Base-by-base conservation (phyloP, 768 basidiomycete genomes). In the Peribolospora baueri region DNA sequence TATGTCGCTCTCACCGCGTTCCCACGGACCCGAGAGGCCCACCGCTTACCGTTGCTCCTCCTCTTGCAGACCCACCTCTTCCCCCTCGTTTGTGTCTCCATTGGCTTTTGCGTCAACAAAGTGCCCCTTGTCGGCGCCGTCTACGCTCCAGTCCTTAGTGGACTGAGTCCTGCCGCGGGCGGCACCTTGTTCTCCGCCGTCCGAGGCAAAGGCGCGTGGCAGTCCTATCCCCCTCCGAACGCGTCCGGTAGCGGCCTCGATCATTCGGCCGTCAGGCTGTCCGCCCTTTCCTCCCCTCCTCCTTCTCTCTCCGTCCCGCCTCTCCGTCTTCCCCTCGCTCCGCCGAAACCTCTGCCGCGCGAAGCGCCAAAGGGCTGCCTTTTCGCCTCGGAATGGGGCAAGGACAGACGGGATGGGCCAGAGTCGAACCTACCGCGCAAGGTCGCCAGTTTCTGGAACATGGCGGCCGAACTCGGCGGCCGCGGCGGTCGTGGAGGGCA, bases 341-440 rank as follows among this genome's bases (percentile, higher is more conserved):
- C 55, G 10, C 53, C 58, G 0, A 43, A 48, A 5, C 57, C 60
- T 2, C 53, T 63, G 13, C 60, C 60, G 2, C 14, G 42, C 14
- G 57, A 58, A 25, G 62, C 62, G 3, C 62, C 62, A 0, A 58
- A 61, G 42, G 60, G 60, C 5, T 60, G 62, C 46, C 54, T 63
- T 2, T 63, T 61, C 56, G 37, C 54, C 5, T 57, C 62, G 13
- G 62, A 63, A 48, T 63, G 62, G 62, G 62, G 62, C 46, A 63
- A 63, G 41, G 60, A 59, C 46, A 53, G 62, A n/a, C 47, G 54
- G 8, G 57, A 57, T 40, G 14, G 48, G 11, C 59, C 59, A 1
- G 58, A 49, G 10, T 51, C 53, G 7, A 61, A 57, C 52, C 47
- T 63, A 11, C 53, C 56, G 5, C 57, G 56, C 40, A 63, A 61